Conservation (phyloP, 140 eudicot species). For the Senecio squalidus region DNA sequence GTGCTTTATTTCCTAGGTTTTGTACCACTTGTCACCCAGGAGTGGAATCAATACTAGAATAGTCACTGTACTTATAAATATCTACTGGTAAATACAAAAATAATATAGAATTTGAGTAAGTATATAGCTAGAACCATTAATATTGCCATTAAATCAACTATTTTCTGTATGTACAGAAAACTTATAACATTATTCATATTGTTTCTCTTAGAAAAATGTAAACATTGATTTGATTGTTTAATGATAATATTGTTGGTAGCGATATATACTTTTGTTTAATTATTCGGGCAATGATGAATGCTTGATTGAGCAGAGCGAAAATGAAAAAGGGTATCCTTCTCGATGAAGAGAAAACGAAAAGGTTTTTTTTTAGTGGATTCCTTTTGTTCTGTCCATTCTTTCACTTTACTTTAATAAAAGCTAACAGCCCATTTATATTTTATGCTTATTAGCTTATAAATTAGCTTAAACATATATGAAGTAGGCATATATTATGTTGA, state of each 20-base stretch:
- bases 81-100: too few relatives aligned
- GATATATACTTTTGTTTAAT: not conserved
- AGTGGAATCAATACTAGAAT: too few relatives aligned
- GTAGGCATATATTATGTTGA: not conserved
- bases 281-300: conserved; percentile 27
- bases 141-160: too few relatives aligned
- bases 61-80: too few relatives aligned
- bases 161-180: too few relatives aligned
- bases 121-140: too few relatives aligned
- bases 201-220: too few relatives aligned
- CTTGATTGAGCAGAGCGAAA: conserved; percentile 25
- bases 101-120: too few relatives aligned
- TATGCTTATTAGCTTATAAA: conserved; percentile 7
- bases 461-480: conserved; percentile 1
- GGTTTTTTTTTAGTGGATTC: conserved; percentile 27
- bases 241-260: not conserved
- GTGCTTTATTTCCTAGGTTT: too few relatives aligned
- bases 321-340: conserved; percentile 22
- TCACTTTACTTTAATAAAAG: conserved; percentile 25
- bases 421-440: conserved; percentile 22
- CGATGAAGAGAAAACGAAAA: conserved; percentile 8
- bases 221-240: too few relatives aligned
- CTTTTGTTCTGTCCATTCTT: conserved; percentile 34
- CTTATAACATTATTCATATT: too few relatives aligned
- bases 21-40: too few relatives aligned